Conservation (phyloP, 164 flowering plant genomes). For the Kalanchoe fedtschenkoi region DNA sequence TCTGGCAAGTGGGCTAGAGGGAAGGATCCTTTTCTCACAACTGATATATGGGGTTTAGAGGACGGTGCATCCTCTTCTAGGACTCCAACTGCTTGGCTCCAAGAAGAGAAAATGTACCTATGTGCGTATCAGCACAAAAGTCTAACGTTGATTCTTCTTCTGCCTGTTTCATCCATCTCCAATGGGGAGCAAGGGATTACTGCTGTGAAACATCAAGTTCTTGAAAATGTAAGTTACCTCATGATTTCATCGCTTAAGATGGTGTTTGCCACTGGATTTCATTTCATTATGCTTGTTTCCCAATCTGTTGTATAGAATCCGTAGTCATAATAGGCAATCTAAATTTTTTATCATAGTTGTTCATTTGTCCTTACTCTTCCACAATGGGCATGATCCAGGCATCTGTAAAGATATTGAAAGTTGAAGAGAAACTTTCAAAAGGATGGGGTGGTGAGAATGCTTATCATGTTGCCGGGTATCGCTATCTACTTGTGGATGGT, state of each 20-base stretch:
- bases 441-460: constrained; percentile 99
- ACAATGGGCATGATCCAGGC: constrained; percentile 30
- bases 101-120: constrained; percentile 75
- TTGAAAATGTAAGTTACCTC: constrained; percentile 69
- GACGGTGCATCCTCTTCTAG: constrained; percentile 27
- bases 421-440: constrained; percentile 87
- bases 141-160: constrained; percentile 65
- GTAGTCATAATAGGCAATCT: background rate
- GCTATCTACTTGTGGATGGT: constrained; percentile 70
- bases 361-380: background rate
- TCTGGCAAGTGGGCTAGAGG: constrained; percentile 74
- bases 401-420: constrained; percentile 55
- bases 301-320: no score
- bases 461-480: constrained; percentile 91
- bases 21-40: constrained; percentile 80
- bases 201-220: constrained; percentile 62
- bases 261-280: background rate
- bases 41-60: constrained; percentile 68
- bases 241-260: background rate
- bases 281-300: background rate
- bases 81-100: constrained; percentile 66
- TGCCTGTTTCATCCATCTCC: constrained; percentile 54
- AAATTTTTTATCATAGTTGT: background rate
- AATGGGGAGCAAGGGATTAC: constrained; percentile 74
- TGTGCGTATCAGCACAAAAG: constrained; percentile 65